phyloP scores from a whole-genome alignment of 257 asterid genomes.

The Scutellaria minor region DNA sequence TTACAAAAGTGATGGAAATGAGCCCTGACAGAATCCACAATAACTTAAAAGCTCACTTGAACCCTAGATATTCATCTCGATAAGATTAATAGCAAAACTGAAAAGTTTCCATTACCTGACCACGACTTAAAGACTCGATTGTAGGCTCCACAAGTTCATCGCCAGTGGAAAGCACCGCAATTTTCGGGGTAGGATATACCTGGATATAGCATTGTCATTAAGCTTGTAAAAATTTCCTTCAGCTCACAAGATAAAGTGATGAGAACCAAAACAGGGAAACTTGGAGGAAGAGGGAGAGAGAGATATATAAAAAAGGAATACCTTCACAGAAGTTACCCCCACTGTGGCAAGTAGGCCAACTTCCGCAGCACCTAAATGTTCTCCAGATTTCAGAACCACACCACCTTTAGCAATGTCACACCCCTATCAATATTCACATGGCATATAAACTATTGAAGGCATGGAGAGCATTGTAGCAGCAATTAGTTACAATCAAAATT shows the following conservation, averaged over 20 bases:
- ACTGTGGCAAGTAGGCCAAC: conserved; percentile 90
- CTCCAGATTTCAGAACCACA: conserved; percentile 82
- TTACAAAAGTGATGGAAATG: conserved; percentile 7
- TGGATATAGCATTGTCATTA: conserved; percentile 38
- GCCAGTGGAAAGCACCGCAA: conserved; percentile 92
- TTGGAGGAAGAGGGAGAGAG: conserved; percentile 28
- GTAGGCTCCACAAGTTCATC: conserved; percentile 94
- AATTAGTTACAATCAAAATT: conserved; percentile 10
- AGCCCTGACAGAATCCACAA: conserved; percentile 1
- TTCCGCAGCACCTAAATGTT: conserved; percentile 82
- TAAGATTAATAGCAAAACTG: conserved; percentile 11
- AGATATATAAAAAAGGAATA: conserved; percentile 28
- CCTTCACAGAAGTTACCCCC: conserved; percentile 75
- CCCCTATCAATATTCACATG: conserved; percentile 56
- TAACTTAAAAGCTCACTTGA: conserved; percentile 6
- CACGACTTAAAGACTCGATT: conserved; percentile 59
- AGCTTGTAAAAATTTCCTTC: conserved; percentile 30
- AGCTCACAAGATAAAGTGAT: conserved; percentile 14
- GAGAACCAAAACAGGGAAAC: conserved; percentile 32
- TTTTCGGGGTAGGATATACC: conserved; percentile 76
- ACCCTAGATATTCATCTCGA: conserved; percentile 20
- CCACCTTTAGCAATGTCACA: conserved; percentile 81
- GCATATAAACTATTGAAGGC: conserved; percentile 27
- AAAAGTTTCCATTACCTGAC: conserved; percentile 67
- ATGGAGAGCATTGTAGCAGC: conserved; percentile 24